Percentiles rank a stretch among this genome's conserved stretches.
Evolutionary conservation across 164 flowering plant species (phyloP).

Genomic region (Vitis cinerea): DNA sequence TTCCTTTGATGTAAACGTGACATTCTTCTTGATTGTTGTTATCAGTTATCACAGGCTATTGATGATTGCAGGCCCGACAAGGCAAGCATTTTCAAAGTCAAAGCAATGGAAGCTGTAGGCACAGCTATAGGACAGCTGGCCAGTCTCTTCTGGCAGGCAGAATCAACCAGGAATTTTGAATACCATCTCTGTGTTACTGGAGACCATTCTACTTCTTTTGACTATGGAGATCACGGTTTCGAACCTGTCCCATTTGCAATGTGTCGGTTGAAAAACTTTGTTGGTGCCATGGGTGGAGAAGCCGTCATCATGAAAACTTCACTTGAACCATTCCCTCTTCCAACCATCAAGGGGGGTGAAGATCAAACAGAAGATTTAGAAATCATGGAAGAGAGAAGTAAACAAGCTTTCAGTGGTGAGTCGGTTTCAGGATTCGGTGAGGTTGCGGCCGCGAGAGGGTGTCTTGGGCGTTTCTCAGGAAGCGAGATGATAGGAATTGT

Average conservation of each 20-base stretch:
- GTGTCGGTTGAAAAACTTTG: conserved; percentile 68
- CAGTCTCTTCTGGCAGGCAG: no score
- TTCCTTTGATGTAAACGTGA: no score
- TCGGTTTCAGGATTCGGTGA: conserved; percentile 66
- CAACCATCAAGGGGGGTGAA: conserved; percentile 47
- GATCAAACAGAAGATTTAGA: conserved; percentile 30
- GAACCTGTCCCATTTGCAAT: conserved; percentile 88
- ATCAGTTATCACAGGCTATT: conserved; percentile 67
- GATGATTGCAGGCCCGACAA: conserved; percentile 98
- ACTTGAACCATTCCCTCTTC: conserved; percentile 86
- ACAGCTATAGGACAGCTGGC: conserved; percentile 81
- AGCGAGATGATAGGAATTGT: conserved; percentile 30
- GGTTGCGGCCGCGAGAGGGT: conserved; percentile 84
- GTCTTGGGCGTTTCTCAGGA: conserved; percentile 92
- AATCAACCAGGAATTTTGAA: no score
- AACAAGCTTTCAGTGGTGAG: conserved; percentile 60
- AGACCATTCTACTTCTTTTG: no score
- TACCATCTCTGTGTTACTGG: no score
- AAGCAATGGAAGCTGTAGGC: conserved; percentile 86
- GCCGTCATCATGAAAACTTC: conserved; percentile 39
- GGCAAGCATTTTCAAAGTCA: conserved; percentile 79
- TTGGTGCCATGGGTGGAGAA: conserved; percentile 75
- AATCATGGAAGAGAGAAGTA: conserved; percentile 14
- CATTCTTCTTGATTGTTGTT: conserved; percentile 13
- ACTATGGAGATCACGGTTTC: no score